phyloP scores from a whole-genome alignment of 495 filamentous ascomycete species.

The Penicillium ochrochloron region DNA sequence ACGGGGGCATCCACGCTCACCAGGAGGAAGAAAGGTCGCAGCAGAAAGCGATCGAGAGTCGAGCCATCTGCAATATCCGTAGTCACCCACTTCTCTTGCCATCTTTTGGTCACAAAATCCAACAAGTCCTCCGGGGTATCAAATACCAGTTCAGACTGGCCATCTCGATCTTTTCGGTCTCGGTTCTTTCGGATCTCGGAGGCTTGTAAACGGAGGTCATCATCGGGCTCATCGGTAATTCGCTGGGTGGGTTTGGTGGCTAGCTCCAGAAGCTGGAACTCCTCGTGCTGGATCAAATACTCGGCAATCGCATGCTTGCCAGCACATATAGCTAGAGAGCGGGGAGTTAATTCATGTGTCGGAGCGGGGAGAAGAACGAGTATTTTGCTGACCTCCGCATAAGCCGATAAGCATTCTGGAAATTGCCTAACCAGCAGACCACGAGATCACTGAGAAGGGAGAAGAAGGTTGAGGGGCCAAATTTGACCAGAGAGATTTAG shows the following conservation, averaged over 20 bases:
- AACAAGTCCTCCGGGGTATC: constrained; percentile 64
- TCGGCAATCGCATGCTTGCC: constrained; percentile 86
- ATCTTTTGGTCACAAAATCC: constrained; percentile 82
- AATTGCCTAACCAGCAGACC: not conserved
- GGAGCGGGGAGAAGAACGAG: constrained; percentile 9
- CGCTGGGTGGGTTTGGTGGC: constrained; percentile 22
- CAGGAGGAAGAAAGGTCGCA: constrained; percentile 90
- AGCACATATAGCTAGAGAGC: constrained; percentile 75
- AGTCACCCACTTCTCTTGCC: constrained; percentile 82
- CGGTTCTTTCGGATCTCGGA: constrained; percentile 29
- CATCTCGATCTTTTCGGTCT: constrained; percentile 27
- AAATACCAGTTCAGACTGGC: constrained; percentile 53
- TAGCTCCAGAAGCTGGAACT: constrained; percentile 60
- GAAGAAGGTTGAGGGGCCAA: not conserved
- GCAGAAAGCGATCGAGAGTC: constrained; percentile 70
- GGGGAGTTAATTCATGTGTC: constrained; percentile 18
- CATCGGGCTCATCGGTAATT: constrained; percentile 35
- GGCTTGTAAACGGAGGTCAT: constrained; percentile 38
- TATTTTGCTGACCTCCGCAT: constrained; percentile 72
- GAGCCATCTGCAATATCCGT: constrained; percentile 73
- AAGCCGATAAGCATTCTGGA: constrained; percentile 85
- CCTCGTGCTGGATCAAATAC: constrained; percentile 77
- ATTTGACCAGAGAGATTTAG: not conserved
- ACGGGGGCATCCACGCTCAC: constrained; percentile 91
- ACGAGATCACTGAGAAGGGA: not conserved